These are phyloP conservation scores for Fomitopsis palustris DNA, from an alignment of 1,284 basidiomycete genomes.

Conservation along the genomic window DNA sequence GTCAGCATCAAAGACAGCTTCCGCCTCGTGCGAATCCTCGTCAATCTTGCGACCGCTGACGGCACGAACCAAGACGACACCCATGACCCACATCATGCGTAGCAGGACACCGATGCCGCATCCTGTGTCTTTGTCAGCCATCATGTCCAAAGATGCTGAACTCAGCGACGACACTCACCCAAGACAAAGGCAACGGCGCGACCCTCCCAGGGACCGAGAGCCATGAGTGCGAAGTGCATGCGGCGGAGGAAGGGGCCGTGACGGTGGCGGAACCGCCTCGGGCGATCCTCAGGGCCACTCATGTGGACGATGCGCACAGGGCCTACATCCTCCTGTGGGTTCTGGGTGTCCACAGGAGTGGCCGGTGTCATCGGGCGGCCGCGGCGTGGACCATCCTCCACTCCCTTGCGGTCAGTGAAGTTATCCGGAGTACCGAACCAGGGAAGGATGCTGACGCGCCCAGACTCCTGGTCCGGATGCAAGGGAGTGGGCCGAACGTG, in stretches of 20 bases:
- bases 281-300: neutral
- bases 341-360: neutral
- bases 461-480: neutral
- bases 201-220: slow-evolving; percentile 78
- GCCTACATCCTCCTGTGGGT: neutral
- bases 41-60: slow-evolving; percentile 37
- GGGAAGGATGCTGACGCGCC: slow-evolving; percentile 4
- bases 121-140: slow-evolving; percentile 35
- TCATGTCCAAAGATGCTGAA: neutral
- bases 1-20: slow-evolving; percentile 26
- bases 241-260: slow-evolving; percentile 49
- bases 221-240: slow-evolving; percentile 58
- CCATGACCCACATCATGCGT: slow-evolving; percentile 72
- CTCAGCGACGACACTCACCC: slow-evolving; percentile 41
- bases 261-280: slow-evolving; percentile 16
- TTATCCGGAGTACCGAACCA: slow-evolving; percentile 2
- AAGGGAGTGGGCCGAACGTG: neutral
- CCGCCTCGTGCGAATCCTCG: slow-evolving; percentile 26
- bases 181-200: slow-evolving; percentile 75
- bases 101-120: slow-evolving; percentile 77
- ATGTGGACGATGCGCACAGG: slow-evolving; percentile 10
- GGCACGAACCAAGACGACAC: slow-evolving; percentile 54
- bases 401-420: neutral
- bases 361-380: too few relatives aligned
- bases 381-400: neutral